Percentiles rank a stretch among this genome's conserved stretches.
Conservation (phyloP, 257 asterid species). For the Scutellaria baicalensis region DNA sequence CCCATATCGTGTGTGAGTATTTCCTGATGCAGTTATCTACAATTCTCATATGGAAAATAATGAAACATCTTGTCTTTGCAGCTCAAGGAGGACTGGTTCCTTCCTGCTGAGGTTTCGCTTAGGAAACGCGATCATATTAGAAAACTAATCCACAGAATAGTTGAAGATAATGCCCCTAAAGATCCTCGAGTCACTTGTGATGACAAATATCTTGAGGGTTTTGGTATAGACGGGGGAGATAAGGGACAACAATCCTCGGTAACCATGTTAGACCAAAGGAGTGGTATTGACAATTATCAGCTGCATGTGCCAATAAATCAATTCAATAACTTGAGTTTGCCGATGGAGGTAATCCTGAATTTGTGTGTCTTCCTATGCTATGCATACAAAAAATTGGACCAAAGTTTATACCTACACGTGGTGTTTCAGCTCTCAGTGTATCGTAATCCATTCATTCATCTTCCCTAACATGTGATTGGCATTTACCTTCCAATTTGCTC, state of each 20-base stretch:
- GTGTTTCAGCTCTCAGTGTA: not conserved
- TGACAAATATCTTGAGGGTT: slow-evolving; percentile 9
- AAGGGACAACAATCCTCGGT: slow-evolving; percentile 15
- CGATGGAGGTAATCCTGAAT: slow-evolving; percentile 46
- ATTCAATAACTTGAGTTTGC: slow-evolving; percentile 23
- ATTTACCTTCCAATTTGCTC: not conserved
- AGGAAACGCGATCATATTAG: slow-evolving; percentile 57
- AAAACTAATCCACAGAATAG: slow-evolving; percentile 44
- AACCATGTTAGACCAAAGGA: slow-evolving; percentile 6
- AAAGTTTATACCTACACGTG: not conserved
- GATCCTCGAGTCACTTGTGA: slow-evolving; percentile 22
- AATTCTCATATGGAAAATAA: not conserved
- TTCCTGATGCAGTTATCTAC: not conserved
- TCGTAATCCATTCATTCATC: not conserved
- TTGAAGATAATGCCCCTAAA: slow-evolving; percentile 27
- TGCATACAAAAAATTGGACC: not conserved
- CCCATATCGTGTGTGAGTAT: not conserved
- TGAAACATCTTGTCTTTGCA: slow-evolving; percentile 27
- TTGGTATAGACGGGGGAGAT: slow-evolving; percentile 17
- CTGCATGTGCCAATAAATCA: slow-evolving; percentile 11
- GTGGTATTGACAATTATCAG: slow-evolving; percentile 6
- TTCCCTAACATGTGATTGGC: not conserved
- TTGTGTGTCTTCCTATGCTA: not conserved
- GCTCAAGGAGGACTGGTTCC: slow-evolving; percentile 71
- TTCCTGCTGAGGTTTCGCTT: slow-evolving; percentile 71